Base-by-base conservation (phyloP, 1,139 yeast species). In the Geotrichum klebahnii region DNA sequence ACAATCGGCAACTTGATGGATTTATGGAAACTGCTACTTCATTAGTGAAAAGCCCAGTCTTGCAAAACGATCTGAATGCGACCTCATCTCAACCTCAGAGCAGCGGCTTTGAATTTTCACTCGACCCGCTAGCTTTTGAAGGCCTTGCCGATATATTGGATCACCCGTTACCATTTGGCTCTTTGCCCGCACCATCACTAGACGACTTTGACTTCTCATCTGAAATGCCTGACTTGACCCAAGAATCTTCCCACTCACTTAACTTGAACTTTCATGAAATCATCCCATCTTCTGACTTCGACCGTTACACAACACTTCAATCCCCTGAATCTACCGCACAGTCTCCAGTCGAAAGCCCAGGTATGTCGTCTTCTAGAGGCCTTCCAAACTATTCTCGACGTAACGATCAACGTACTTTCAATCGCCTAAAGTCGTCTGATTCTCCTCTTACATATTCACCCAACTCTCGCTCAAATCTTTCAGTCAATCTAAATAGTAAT, bases 121-220 rank as follows among this genome's bases (percentile, higher is more conserved):
- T 63, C 28, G 67, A 63, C 46, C 67, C 67, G 19, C 51, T 63
- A 44, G 65, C 66, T n/a, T 53, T 61, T 26, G 67, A 63, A 48
- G 67, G 67, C 19, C 55, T 63, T 19, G 55, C 59, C 14, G 49
- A 49, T 26, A 40, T 39, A 19, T 16, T 43, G 14, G 44, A 39
- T 28, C 50, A 39, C 26, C 45, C 50, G 5, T 10, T 44, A 31
- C 22, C 26, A 6, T 24, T 42, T 14, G 22, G 16, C 31, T 20
- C 42, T 5, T 5, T 32, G 32, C 12, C 37, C 3, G 17, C 34
- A 5, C 43, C 47, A 12, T 17, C 48, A 28, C 44, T 33, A 9
- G 24, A 24, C 3, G 46, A 44, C 32, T 45, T 44, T 44, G 34
- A 37, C 14, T 40, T 39, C 31, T 20, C 44, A 6, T 24, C 40